Evolutionary conservation across 2,329 filamentous ascomycete genomes (phyloP), one percentile per base, ranked within the genome.

Genomic region (Pestalotiopsis sp.): DNA sequence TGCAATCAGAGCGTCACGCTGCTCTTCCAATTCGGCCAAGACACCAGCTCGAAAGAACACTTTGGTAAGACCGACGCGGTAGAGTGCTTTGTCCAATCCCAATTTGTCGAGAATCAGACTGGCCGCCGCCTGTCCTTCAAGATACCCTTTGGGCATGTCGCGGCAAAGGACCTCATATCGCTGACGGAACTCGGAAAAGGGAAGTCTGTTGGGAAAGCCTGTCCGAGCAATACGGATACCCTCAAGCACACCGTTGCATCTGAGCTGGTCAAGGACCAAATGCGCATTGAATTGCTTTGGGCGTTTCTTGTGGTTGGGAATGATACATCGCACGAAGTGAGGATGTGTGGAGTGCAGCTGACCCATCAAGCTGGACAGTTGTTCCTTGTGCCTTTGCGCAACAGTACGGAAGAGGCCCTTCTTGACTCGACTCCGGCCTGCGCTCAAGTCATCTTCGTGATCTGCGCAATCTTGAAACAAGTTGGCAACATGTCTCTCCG

Each of bases 241-340:
- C 82, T 99, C 96, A n/a, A 99, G 86, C 2, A 99, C 96, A 92
- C 96, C 96, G 78, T 99, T 99, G 82, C 96, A 99, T 66, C 96
- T 91, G n/a, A 99, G 84, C 79, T 99, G 97, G 76, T 99, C 96
- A 5, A 99, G 87, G 1, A 99, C 97, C n/a, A 99, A 88, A 2
- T 94, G 89, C 3, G 93, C 93, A 77, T 92, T 93, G 80, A 98
- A 94, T 77, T 95, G 92, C 81, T 99, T 99, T 0, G 96, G 94
- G 27, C 91, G 89, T 82, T 99, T 99, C 82, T 97, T 98, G 84
- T 99, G 96, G 77, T 99, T 99, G 3, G 96, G 97, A 69, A 99
- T 86, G 71, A 99, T 99, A 78, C 96, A 99, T 61, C 96, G 93
- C 38, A 99, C 96, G 78, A 99, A 99, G 80, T 99, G 96, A 68